Conservation (phyloP, 208 protist species). For the Jaenimonas drosophilae region DNA sequence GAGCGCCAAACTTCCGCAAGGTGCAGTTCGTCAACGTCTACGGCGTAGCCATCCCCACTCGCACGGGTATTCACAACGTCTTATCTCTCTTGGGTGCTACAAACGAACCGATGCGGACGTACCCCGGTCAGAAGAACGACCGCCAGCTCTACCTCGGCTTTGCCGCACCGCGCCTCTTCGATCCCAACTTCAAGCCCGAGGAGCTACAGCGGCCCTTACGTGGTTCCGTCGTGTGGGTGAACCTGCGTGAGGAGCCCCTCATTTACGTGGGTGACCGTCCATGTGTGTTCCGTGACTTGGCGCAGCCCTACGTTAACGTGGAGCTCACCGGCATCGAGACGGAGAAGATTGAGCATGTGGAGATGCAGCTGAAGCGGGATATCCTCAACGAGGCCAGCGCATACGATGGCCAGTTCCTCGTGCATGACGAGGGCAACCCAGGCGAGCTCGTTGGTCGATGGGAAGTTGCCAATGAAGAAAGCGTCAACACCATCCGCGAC, state of each 20-base stretch:
- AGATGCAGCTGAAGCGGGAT: constrained; percentile 57
- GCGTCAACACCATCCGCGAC: constrained; percentile 74
- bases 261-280: constrained; percentile 82
- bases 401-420: constrained; percentile 73
- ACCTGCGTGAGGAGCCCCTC: constrained; percentile 82
- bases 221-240: constrained; percentile 82
- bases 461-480: constrained; percentile 52
- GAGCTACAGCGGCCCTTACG: constrained; percentile 55
- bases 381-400: constrained; percentile 65
- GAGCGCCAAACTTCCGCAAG: constrained; percentile 84
- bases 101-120: constrained; percentile 44
- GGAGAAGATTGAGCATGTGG: constrained; percentile 73
- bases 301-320: constrained; percentile 84
- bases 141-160: constrained; percentile 67
- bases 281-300: constrained; percentile 79
- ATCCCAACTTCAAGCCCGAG: constrained; percentile 55
- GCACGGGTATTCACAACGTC: constrained; percentile 76
- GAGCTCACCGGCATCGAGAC: constrained; percentile 83
- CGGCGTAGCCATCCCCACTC: constrained; percentile 80
- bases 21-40: constrained; percentile 78
- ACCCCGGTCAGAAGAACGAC: constrained; percentile 71
- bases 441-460: constrained; percentile 82
- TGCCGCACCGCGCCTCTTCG: constrained; percentile 68
- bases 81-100: constrained; percentile 79
- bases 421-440: constrained; percentile 80